phyloP scores from a whole-genome alignment of 2,329 filamentous ascomycete species.

The Fusarium graminum region DNA sequence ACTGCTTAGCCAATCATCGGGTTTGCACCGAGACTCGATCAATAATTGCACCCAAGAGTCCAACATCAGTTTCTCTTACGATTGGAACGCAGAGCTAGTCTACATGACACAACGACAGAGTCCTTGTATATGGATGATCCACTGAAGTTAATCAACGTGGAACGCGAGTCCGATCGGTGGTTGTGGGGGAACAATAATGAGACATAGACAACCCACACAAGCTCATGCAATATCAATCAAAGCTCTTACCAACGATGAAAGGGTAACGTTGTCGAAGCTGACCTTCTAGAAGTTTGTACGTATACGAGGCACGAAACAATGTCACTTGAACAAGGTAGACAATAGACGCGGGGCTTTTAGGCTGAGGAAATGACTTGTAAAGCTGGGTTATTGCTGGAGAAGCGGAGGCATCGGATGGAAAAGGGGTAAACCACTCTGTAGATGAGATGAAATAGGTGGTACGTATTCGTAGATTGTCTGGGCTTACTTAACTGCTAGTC shows the following conservation, averaged over 20 bases:
- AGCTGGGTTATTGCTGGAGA: constrained; percentile 11
- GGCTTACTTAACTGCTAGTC: constrained; percentile 2
- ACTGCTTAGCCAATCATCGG: constrained; percentile 1
- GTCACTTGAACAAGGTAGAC: constrained; percentile 2
- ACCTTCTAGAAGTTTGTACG: constrained; percentile 30
- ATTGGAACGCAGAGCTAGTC: constrained; percentile 1
- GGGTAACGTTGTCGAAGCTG: neutral
- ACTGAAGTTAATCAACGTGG: constrained; percentile 22
- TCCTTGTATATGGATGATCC: constrained; percentile 23
- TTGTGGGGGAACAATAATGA: constrained; percentile 35
- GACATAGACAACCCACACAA: constrained; percentile 37
- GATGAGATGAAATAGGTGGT: constrained; percentile 9
- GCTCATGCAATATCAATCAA: constrained; percentile 32
- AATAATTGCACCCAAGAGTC: neutral
- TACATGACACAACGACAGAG: constrained; percentile 14
- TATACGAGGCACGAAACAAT: constrained; percentile 5
- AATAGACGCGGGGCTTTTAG: neutral
- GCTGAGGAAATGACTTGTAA: constrained; percentile 9
- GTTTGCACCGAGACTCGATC: neutral
- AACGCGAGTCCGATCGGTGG: constrained; percentile 28
- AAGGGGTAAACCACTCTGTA: constrained; percentile 12
- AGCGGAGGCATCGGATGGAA: constrained; percentile 14
- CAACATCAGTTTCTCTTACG: constrained; percentile 4
- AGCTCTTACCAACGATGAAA: constrained; percentile 6
- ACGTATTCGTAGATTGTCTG: constrained; percentile 8